These are phyloP conservation scores for Penicillium chermesinum DNA, from an alignment of 495 filamentous ascomycete genomes.

Conservation along the genomic window DNA sequence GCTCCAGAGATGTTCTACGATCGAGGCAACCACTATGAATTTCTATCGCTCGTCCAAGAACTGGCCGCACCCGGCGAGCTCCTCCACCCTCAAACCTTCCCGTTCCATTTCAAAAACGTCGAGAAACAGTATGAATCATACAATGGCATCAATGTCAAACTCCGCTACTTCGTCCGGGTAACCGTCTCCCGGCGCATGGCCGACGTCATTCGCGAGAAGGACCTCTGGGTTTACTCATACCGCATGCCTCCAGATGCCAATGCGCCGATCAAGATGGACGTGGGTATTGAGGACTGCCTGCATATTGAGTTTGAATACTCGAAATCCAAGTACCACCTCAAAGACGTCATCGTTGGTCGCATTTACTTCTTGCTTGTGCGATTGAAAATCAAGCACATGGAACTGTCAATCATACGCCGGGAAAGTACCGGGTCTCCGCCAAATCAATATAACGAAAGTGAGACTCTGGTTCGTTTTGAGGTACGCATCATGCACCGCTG, in stretches of 20 bases:
- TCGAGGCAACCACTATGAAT: slow-evolving; percentile 98
- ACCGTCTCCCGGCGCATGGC: slow-evolving; percentile 96
- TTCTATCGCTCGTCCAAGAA: slow-evolving; percentile 92
- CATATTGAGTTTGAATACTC: slow-evolving; percentile 99
- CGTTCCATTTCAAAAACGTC: slow-evolving; percentile 99
- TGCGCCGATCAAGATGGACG: slow-evolving; percentile 99
- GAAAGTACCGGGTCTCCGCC: slow-evolving; percentile 97
- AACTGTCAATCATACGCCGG: slow-evolving; percentile 92
- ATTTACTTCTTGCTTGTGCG: slow-evolving; percentile 98
- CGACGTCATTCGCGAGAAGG: slow-evolving; percentile 97
- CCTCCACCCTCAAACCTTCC: slow-evolving; percentile 96
- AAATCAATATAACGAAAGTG: slow-evolving; percentile 99
- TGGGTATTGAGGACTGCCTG: slow-evolving; percentile 97
- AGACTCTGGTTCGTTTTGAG: slow-evolving; percentile 97
- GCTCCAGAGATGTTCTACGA: slow-evolving; percentile 95
- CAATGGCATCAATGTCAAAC: slow-evolving; percentile 98
- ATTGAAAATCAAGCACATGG: slow-evolving; percentile 99
- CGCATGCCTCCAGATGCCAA: slow-evolving; percentile 97
- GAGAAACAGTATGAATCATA: slow-evolving; percentile 99
- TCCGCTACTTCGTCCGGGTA: slow-evolving; percentile 96
- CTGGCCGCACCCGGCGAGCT: slow-evolving; percentile 94
- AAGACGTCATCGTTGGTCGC: slow-evolving; percentile 97
- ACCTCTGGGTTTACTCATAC: slow-evolving; percentile 99
- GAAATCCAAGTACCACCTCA: slow-evolving; percentile 98
- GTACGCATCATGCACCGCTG: slow-evolving; percentile 40